Evolutionary conservation across 352 stramenopile genomes (phyloP).

Genomic region (Globisporangium lucens): DNA sequence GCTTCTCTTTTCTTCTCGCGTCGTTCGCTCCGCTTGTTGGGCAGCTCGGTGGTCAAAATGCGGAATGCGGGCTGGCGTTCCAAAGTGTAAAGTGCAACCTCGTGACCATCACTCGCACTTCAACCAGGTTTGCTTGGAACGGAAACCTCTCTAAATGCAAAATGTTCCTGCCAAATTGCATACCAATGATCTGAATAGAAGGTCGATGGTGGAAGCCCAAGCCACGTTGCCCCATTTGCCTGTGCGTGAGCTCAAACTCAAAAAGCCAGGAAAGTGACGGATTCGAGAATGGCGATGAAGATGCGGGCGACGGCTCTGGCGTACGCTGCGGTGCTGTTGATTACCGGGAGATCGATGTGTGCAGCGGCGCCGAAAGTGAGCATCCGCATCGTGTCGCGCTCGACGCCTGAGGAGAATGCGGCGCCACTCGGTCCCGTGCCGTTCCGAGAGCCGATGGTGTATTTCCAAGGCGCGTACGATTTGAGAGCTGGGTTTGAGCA

Average conservation of each 20-base stretch:
- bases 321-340: constrained; percentile 18
- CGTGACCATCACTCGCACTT: constrained; percentile 24
- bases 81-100: constrained; percentile 10
- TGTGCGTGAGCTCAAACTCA: not conserved
- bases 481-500: not conserved
- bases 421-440: constrained; percentile 32
- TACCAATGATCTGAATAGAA: not conserved
- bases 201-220: not conserved
- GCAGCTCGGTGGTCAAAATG: not conserved
- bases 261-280: not conserved
- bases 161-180: not conserved
- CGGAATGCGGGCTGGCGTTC: constrained; percentile 4
- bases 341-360: constrained; percentile 27
- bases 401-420: constrained; percentile 15
- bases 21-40: not conserved
- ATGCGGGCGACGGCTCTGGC: constrained; percentile 20
- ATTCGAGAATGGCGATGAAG: constrained; percentile 1
- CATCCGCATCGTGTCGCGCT: constrained; percentile 56
- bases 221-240: not conserved
- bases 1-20: not conserved
- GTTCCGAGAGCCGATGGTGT: constrained; percentile 41
- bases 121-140: constrained; percentile 6
- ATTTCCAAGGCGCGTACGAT: constrained; percentile 29
- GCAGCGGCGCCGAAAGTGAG: constrained; percentile 44
- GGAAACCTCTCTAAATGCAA: not conserved